phyloP scores from a whole-genome alignment of 345 rosid species.

The Euphorbia tirucalli region DNA sequence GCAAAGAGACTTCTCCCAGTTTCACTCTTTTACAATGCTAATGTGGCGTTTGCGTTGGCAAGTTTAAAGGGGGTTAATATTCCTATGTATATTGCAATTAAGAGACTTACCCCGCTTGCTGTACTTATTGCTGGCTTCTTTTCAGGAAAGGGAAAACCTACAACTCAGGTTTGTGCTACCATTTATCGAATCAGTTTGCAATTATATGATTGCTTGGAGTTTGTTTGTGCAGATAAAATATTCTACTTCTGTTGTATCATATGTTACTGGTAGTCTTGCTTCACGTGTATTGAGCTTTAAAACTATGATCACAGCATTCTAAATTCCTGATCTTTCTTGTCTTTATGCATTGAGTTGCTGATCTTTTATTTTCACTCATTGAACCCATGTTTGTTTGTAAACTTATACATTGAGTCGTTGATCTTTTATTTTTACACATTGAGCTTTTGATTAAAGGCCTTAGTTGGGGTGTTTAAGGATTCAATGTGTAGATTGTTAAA shows the following conservation, averaged over 20 bases:
- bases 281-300: background rate
- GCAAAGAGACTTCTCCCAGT: constrained; percentile 76
- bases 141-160: constrained; percentile 76
- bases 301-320: no score
- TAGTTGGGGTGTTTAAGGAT: no score
- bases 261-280: background rate
- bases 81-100: constrained; percentile 97
- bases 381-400: no score
- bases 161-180: constrained; percentile 54
- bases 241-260: background rate
- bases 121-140: constrained; percentile 68
- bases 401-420: no score
- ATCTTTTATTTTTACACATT: no score
- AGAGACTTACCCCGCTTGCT: constrained; percentile 94
- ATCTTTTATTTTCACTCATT: no score
- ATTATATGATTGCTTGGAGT: background rate
- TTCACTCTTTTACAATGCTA: constrained; percentile 92
- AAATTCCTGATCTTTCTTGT: no score
- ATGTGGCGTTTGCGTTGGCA: constrained; percentile 94
- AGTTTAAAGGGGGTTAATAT: constrained; percentile 98
- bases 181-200: background rate
- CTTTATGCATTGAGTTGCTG: no score
- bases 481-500: no score
- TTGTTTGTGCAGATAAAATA: background rate
- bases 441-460: no score